Base-by-base conservation (phyloP, 225 moss, liverwort and hornwort genomes). In the Sphagnum tenellum region DNA sequence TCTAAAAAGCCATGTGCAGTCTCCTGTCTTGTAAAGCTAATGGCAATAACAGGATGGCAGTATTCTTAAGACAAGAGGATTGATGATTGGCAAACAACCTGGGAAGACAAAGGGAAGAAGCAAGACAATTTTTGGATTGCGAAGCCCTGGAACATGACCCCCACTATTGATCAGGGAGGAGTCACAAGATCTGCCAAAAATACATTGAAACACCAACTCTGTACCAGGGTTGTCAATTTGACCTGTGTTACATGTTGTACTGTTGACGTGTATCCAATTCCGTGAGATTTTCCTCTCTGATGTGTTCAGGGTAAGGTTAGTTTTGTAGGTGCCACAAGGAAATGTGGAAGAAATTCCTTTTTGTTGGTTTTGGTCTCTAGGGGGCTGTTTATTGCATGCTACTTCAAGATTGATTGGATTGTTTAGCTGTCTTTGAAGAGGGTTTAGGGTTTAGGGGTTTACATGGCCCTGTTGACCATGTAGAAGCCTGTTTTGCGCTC, bases 61-160 rank as follows among this genome's bases (percentile, higher is more conserved):
- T 29, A 29, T 29, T 29, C 29, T 29, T 29, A 29, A 29, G 29
- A 29, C 29, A 29, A 29, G 29, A 29, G 29, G 29, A 29, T 29
- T 29, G 29, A 29, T 29, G 29, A 29, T 29, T 29, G 29, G 1
- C 29, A 29, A 0, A 93, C 63, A 87, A 90, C 64, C 56, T 87
- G 49, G 82, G 76, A 69, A 77, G 96, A 13, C 85, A 90, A 29
- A 62, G 72, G 70, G 8, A 76, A 63, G 55, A 71, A 75, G 4
- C 68, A 76, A 65, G 85, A 93, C 71, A 93, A 93, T 74, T 62
- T 98, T 14, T 98, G 96, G 96, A 98, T 98, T 67, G 93, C 90
- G 66, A 98, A 98, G 71, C 96, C 96, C 53, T 98, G 96, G 96
- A 98, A 98, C 60, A 93, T 98, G 96, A 93, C 96, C 65, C 89